Base-by-base conservation (phyloP, 1,284 basidiomycete species). In the Ustilago tritici region DNA sequence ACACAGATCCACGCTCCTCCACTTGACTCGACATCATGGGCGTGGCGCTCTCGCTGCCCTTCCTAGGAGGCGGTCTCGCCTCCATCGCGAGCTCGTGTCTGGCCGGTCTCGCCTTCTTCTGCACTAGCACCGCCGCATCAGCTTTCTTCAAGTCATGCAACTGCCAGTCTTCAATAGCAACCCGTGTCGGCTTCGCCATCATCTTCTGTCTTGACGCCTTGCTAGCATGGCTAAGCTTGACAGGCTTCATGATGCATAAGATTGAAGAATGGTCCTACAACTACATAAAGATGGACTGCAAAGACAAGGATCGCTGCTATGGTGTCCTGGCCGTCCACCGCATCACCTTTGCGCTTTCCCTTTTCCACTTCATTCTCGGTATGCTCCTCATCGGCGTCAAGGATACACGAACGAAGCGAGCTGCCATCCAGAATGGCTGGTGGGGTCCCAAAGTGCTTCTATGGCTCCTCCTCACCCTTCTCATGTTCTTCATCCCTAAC, bases 111-210 rank as follows among this genome's bases (percentile, higher is more conserved):
- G 86, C 86, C n/a, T 87, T 86, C 79, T 85, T 86, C 76, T 88
- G 85, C 86, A 93, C 93, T 9, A 93, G 92, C 55, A 93, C 92
- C 43, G 93, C 93, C 82, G 95, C 95, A 11, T 95, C 94, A 41
- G 96, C 98, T 89, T 94, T 99, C 88, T 97, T 92, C 90, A 97
- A 97, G 89, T 95, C 94, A 65, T 99, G 96, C 88, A 98, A 98
- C 87, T 99, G 96, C 88, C 98, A 98, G 86, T 97, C 95, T 11
- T 97, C 95, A 0, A 98, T 99, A 79, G 96, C 96, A 0, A 99
- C 96, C 41, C 92, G 96, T 83, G 92, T 99, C 68, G 96, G 96
- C 46, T 99, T 95, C 88, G 95, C 95, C 23, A 91, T 99, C 84
- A 96, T 99, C 87, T 97, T 99, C 88, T 92, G 92, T 58, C 88